These are phyloP conservation scores for Phoma sp. DNA, from an alignment of 2,329 filamentous ascomycete genomes.

Conservation along the genomic window DNA sequence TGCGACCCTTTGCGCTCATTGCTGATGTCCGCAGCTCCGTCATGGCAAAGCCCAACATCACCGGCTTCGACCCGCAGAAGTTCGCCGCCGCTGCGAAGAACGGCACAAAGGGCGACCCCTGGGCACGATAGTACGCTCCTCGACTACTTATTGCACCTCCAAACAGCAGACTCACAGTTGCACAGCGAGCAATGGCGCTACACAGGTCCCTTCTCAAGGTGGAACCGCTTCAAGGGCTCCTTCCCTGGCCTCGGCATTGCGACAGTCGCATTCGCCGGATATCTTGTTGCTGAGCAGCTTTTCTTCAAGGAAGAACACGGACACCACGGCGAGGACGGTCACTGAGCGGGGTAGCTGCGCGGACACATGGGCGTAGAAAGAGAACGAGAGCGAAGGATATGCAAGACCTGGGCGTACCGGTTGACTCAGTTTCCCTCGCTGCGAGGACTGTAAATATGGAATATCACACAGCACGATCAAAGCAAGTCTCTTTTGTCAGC, in stretches of 20 bases:
- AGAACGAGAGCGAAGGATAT: slow-evolving; percentile 12
- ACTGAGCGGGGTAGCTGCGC: slow-evolving; percentile 21
- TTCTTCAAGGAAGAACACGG: slow-evolving; percentile 73
- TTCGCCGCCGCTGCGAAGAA: slow-evolving; percentile 75
- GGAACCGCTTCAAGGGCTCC: slow-evolving; percentile 84
- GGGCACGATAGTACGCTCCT: slow-evolving; percentile 64
- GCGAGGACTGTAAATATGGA: slow-evolving; percentile 46
- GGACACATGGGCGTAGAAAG: slow-evolving; percentile 2
- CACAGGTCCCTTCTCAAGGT: slow-evolving; percentile 83
- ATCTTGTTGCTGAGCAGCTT: slow-evolving; percentile 88
- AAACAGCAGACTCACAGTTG: slow-evolving; percentile 25
- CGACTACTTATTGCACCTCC: slow-evolving; percentile 4
- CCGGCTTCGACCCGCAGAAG: slow-evolving; percentile 88
- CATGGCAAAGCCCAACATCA: slow-evolving; percentile 73
- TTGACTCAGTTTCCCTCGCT: slow-evolving; percentile 34
- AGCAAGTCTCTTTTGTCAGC: slow-evolving; percentile 20
- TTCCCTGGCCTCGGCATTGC: slow-evolving; percentile 95
- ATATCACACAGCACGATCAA: slow-evolving; percentile 34
- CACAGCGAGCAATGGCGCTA: slow-evolving; percentile 94
- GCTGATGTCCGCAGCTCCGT: slow-evolving; percentile 35
- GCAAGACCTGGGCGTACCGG: slow-evolving; percentile 42
- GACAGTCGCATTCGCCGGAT: slow-evolving; percentile 86
- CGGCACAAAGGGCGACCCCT: slow-evolving; percentile 65
- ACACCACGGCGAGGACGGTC: slow-evolving; percentile 38
- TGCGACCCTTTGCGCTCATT: slow-evolving; percentile 9